These are phyloP conservation scores for Ustilago shanxiensis DNA, from an alignment of 1,284 basidiomycete species.

Conservation along the genomic window DNA sequence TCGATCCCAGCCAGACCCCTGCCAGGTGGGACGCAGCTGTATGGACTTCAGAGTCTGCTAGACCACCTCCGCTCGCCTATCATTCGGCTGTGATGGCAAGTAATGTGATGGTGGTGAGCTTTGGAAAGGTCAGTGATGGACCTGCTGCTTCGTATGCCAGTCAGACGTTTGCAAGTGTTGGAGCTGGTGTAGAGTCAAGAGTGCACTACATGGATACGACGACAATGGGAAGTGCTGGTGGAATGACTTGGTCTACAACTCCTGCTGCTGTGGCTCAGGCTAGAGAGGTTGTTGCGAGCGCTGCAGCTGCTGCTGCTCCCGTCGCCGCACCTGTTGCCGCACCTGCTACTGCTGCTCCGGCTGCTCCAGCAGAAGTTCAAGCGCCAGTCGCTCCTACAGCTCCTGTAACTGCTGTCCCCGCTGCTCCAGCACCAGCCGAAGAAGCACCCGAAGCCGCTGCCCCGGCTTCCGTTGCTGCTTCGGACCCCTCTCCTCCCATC, in stretches of 20 bases:
- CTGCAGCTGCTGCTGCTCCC: constrained; percentile 4
- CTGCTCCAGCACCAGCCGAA: constrained; percentile 4
- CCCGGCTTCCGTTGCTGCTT: constrained; percentile 13
- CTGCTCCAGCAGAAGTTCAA: not conserved
- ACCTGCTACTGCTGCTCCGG: not conserved
- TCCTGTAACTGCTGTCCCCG: not conserved
- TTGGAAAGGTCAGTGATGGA: constrained; percentile 50
- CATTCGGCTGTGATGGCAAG: constrained; percentile 66
- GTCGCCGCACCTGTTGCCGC: not conserved
- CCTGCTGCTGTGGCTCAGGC: constrained; percentile 19
- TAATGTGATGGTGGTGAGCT: constrained; percentile 65
- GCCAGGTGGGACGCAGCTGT: constrained; percentile 45
- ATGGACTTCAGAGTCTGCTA: constrained; percentile 19
- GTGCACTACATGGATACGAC: constrained; percentile 35
- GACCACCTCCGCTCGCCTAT: constrained; percentile 63
- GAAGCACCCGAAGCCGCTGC: constrained; percentile 25
- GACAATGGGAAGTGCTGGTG: constrained; percentile 28
- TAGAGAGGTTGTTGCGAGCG: constrained; percentile 28
- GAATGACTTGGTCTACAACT: constrained; percentile 43
- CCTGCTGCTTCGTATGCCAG: constrained; percentile 1
- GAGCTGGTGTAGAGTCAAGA: not conserved
- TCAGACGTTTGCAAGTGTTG: constrained; percentile 19
- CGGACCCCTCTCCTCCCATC: not conserved
- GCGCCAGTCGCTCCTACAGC: constrained; percentile 1
- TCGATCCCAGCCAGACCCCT: constrained; percentile 57